A percentile compares a stretch with the other conserved stretches of the same genome.
phyloP scores from a whole-genome alignment of 352 stramenopile species.

The Pythium dissotocum region DNA sequence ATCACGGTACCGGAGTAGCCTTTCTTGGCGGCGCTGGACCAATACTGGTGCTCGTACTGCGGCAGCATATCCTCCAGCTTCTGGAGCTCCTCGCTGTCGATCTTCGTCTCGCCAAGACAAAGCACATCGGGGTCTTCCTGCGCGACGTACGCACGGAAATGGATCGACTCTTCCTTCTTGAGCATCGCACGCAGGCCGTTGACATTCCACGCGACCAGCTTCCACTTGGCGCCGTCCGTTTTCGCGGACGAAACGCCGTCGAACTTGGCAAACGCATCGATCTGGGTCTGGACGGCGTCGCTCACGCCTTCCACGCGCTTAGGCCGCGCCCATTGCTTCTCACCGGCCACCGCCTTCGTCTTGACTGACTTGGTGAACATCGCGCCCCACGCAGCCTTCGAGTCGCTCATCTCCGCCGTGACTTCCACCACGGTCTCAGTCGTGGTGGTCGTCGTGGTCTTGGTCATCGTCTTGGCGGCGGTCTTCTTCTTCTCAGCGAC shows the following conservation, averaged over 20 bases:
- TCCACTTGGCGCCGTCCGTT: conserved; percentile 26
- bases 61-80: conserved; percentile 75
- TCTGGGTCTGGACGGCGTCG: conserved; percentile 41
- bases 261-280: conserved; percentile 53
- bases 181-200: conserved; percentile 80
- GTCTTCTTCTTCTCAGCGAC: conserved; percentile 6
- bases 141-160: conserved; percentile 72
- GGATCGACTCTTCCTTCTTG: conserved; percentile 63
- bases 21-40: conserved; percentile 77
- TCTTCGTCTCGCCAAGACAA: conserved; percentile 88
- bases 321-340: conserved; percentile 24
- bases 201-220: conserved; percentile 83
- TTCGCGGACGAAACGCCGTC: conserved; percentile 41
- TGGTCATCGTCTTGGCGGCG: conserved; percentile 7
- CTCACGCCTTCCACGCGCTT: conserved; percentile 31
- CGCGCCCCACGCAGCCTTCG: conserved; percentile 29
- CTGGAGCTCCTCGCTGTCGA: conserved; percentile 65
- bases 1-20: conserved; percentile 76
- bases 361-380: conserved; percentile 20
- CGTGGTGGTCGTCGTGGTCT: conserved; percentile 7
- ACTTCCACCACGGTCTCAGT: conserved; percentile 11
- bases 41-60: conserved; percentile 78
- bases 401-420: background rate
- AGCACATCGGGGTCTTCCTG: conserved; percentile 82
- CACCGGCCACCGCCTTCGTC: conserved; percentile 12